A percentile compares a stretch with the other conserved stretches of the same genome.
These are phyloP conservation scores for Daedalea quercina DNA, from an alignment of 768 basidiomycete genomes.

Conservation along the genomic window DNA sequence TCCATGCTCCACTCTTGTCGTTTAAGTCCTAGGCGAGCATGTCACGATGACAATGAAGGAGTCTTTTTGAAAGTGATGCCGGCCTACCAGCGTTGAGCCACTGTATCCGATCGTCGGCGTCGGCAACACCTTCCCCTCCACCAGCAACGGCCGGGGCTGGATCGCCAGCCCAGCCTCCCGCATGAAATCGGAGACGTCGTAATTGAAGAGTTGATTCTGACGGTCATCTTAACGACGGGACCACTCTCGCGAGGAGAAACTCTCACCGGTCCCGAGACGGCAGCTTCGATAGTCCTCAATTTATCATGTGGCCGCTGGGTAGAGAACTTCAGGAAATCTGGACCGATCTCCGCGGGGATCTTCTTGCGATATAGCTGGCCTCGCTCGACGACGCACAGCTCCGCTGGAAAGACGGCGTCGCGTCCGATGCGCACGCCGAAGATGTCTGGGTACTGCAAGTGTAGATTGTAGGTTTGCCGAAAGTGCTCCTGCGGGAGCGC, in stretches of 20 bases:
- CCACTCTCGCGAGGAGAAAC: not conserved
- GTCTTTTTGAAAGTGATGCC: too few relatives aligned
- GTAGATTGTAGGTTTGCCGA: slow-evolving; percentile 6
- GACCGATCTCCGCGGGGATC: slow-evolving; percentile 31
- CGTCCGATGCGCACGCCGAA: slow-evolving; percentile 10
- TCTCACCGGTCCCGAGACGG: slow-evolving; percentile 13
- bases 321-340: slow-evolving; percentile 41
- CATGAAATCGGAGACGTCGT: slow-evolving; percentile 34
- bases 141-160: slow-evolving; percentile 11
- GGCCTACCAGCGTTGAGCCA: not conserved
- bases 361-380: slow-evolving; percentile 45
- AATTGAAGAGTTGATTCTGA: slow-evolving; percentile 28
- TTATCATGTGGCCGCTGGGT: slow-evolving; percentile 39
- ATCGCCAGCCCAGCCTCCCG: slow-evolving; percentile 35
- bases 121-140: slow-evolving; percentile 12
- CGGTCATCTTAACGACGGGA: not conserved
- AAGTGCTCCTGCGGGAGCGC: slow-evolving; percentile 24
- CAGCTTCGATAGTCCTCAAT: slow-evolving; percentile 29
- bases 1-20: slow-evolving; percentile 29
- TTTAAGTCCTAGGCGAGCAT: not conserved
- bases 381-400: slow-evolving; percentile 37
- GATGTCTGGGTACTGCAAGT: slow-evolving; percentile 2
- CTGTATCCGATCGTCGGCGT: slow-evolving; percentile 4
- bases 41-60: not conserved
- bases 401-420: slow-evolving; percentile 36